phyloP scores from a whole-genome alignment of 306 rosid genomes.

The Hippophae gyantsensis region DNA sequence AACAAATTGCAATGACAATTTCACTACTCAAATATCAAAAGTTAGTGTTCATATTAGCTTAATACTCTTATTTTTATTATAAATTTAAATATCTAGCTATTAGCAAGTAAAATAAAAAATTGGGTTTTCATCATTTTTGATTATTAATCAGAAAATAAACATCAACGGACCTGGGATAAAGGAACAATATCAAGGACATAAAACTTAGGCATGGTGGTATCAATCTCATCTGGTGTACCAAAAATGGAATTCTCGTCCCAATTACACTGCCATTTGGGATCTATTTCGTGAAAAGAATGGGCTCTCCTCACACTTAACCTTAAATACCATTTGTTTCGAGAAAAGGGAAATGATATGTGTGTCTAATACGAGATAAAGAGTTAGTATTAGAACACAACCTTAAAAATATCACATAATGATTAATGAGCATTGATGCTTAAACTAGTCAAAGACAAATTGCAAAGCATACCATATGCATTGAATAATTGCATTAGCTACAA shows the following conservation, averaged over 20 bases:
- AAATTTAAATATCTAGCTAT: no score
- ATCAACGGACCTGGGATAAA: conserved; percentile 72
- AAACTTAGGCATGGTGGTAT: conserved; percentile 76
- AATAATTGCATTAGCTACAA: conserved; percentile 11
- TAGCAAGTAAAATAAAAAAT: background rate
- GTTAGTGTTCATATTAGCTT: no score
- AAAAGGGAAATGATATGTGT: conserved; percentile 19
- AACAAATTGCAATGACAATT: background rate
- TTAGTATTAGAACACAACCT: background rate
- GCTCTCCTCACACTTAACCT: conserved; percentile 27
- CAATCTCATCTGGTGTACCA: conserved; percentile 73
- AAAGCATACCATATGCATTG: conserved; percentile 18
- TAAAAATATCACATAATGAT: no score
- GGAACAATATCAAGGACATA: conserved; percentile 92
- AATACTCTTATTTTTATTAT: no score
- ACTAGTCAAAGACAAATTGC: background rate
- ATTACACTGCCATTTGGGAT: conserved; percentile 78
- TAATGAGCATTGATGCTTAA: background rate
- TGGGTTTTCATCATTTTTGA: background rate
- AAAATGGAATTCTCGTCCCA: conserved; percentile 75
- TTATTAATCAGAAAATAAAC: background rate
- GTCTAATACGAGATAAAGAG: background rate
- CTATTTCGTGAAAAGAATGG: conserved; percentile 66
- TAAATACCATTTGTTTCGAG: conserved; percentile 17
- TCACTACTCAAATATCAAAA: background rate